phyloP scores from a whole-genome alignment of 306 rosid genomes.

The Trifolium repens region DNA sequence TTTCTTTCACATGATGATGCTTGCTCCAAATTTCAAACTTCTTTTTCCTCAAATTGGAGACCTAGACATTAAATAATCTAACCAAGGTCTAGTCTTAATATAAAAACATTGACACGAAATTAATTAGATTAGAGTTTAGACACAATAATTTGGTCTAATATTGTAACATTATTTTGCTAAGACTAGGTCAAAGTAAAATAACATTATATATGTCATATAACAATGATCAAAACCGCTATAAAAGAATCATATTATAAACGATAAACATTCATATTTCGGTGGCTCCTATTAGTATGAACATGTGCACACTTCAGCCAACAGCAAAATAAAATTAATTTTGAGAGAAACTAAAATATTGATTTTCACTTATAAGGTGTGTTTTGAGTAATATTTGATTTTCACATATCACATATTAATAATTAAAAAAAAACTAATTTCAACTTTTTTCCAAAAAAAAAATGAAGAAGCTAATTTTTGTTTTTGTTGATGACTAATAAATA shows the following conservation, averaged over 20 bases:
- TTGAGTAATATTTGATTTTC: neutral
- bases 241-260: conserved; percentile 17
- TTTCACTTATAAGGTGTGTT: neutral
- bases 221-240: conserved; percentile 36
- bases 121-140: conserved; percentile 45
- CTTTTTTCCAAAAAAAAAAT: neutral
- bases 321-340: neutral
- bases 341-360: conserved; percentile 1
- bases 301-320: conserved; percentile 6
- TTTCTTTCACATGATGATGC: conserved; percentile 22
- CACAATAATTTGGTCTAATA: conserved; percentile 47
- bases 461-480: conserved; percentile 6
- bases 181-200: conserved; percentile 45
- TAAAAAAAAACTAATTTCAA: neutral
- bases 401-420: neutral
- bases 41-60: conserved; percentile 1
- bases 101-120: conserved; percentile 39
- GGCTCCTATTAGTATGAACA: conserved; percentile 22
- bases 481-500: conserved; percentile 23
- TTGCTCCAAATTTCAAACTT: neutral
- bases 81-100: conserved; percentile 36
- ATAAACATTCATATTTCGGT: conserved; percentile 28
- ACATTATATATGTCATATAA: conserved; percentile 17
- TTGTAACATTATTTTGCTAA: conserved; percentile 33
- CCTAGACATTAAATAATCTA: conserved; percentile 23